Conservation (phyloP, 2,329 filamentous ascomycete species). For the Fusarium sp. region DNA sequence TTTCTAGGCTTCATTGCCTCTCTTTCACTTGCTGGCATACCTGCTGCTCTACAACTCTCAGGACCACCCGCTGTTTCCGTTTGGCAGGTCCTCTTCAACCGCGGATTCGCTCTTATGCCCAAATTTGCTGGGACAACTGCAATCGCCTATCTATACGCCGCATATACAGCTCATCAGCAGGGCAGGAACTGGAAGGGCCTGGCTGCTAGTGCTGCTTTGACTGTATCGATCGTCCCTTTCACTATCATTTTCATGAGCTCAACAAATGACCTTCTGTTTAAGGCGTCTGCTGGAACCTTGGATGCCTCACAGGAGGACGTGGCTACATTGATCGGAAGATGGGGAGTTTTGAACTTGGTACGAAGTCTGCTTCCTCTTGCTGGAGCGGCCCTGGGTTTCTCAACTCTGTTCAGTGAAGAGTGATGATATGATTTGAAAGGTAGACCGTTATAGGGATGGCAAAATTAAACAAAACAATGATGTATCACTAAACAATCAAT, state of each 20-base stretch:
- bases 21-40: constrained; percentile 51
- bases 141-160: constrained; percentile 50
- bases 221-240: constrained; percentile 54
- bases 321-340: constrained; percentile 37
- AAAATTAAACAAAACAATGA: background rate
- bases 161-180: constrained; percentile 47
- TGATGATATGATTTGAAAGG: background rate
- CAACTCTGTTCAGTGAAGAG: constrained; percentile 23
- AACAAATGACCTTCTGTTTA: constrained; percentile 50
- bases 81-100: constrained; percentile 53
- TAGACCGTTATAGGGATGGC: no score
- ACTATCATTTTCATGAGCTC: constrained; percentile 51
- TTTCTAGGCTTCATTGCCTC: constrained; percentile 50
- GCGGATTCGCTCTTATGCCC: constrained; percentile 52
- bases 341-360: constrained; percentile 45
- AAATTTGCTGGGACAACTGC: constrained; percentile 48
- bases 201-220: constrained; percentile 46
- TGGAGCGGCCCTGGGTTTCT: constrained; percentile 43
- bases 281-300: constrained; percentile 34
- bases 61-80: constrained; percentile 46
- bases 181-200: constrained; percentile 50
- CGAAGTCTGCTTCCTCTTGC: constrained; percentile 47
- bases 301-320: constrained; percentile 35
- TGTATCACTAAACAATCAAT: background rate
- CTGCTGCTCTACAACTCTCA: constrained; percentile 42